Evolutionary conservation across 768 basidiomycete genomes (phyloP).

Genomic region (Tricholoma saponaceum): DNA sequence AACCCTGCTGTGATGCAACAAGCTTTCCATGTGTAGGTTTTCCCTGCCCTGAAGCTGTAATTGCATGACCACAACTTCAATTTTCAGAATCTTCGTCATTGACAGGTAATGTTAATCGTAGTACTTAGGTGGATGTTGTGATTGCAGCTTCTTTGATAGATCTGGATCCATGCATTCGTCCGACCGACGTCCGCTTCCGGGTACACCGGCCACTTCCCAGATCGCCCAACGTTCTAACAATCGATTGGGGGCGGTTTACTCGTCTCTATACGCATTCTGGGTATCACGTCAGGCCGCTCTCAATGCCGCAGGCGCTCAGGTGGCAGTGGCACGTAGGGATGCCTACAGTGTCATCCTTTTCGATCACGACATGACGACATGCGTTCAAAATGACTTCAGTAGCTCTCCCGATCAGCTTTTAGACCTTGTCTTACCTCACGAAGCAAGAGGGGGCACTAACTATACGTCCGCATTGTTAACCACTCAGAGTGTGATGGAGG

Average conservation of each 20-base stretch:
- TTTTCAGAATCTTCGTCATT: neutral
- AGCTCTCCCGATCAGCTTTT: constrained; percentile 44
- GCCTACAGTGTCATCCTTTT: constrained; percentile 56
- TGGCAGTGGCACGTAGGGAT: constrained; percentile 36
- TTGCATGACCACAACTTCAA: neutral
- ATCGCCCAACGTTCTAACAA: constrained; percentile 38
- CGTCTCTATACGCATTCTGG: constrained; percentile 56
- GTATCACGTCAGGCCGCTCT: constrained; percentile 40
- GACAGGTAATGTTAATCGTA: neutral
- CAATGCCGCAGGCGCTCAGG: constrained; percentile 7
- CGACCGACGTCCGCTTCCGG: constrained; percentile 41
- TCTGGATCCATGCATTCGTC: constrained; percentile 45
- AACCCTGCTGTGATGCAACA: constrained; percentile 51
- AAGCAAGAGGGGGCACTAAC: constrained; percentile 35
- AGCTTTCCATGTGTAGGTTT: constrained; percentile 56
- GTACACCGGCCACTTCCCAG: constrained; percentile 35
- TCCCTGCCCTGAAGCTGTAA: neutral
- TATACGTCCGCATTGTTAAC: constrained; percentile 35
- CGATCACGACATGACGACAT: constrained; percentile 14
- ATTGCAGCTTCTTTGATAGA: constrained; percentile 22
- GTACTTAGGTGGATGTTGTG: neutral
- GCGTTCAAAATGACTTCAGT: constrained; percentile 41
- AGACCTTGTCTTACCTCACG: constrained; percentile 27
- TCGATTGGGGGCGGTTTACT: constrained; percentile 55
- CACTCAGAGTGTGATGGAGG: constrained; percentile 36